These are phyloP conservation scores for Linum trigynum DNA, from an alignment of 345 rosid species.

Conservation along the genomic window DNA sequence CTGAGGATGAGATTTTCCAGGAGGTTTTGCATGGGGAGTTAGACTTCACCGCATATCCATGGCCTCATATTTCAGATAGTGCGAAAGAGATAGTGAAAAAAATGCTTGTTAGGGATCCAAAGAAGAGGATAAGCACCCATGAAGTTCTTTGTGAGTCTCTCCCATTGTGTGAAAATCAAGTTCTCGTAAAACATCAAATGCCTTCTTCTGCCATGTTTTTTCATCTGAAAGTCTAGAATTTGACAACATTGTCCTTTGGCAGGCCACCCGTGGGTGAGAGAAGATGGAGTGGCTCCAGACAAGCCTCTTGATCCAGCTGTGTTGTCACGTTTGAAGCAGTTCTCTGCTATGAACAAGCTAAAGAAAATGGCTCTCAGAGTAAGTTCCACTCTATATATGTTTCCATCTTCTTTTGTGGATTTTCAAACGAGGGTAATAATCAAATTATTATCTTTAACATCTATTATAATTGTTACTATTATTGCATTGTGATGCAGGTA, in stretches of 20 bases:
- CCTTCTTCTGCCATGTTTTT: not conserved
- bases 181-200: no score
- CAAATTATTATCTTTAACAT: no score
- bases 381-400: slow-evolving; percentile 18
- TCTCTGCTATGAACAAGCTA: slow-evolving; percentile 76
- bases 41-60: slow-evolving; percentile 76
- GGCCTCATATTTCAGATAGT: slow-evolving; percentile 73
- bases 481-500: slow-evolving; percentile 27
- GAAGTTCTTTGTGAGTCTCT: slow-evolving; percentile 63
- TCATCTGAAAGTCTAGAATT: not conserved
- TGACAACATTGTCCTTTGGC: slow-evolving; percentile 1
- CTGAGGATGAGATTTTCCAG: slow-evolving; percentile 66
- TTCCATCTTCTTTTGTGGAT: not conserved
- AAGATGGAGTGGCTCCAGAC: slow-evolving; percentile 71
- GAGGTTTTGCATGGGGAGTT: slow-evolving; percentile 73
- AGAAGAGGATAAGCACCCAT: slow-evolving; percentile 54
- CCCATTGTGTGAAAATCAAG: not conserved
- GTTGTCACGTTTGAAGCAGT: slow-evolving; percentile 58
- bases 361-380: slow-evolving; percentile 80
- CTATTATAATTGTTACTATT: not conserved
- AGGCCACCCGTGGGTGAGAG: slow-evolving; percentile 90
- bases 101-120: slow-evolving; percentile 67
- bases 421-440: not conserved
- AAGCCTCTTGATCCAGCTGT: slow-evolving; percentile 75
- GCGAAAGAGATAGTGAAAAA: slow-evolving; percentile 75